Conservation (phyloP, 345 rosid species). For the Populus pruinosa region DNA sequence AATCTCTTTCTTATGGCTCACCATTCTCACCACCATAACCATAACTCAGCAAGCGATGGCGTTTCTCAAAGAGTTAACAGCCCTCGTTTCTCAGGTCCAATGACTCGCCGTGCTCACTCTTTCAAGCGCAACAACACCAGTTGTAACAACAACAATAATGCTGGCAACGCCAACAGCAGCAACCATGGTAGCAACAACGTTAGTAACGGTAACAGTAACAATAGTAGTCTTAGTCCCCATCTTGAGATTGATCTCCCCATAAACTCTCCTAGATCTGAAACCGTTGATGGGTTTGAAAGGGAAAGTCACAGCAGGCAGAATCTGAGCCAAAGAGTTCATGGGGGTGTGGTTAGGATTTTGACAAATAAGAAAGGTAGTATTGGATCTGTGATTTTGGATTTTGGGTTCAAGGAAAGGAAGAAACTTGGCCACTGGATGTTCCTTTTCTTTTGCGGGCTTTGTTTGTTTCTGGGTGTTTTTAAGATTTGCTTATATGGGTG, state of each 20-base stretch:
- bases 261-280: constrained; percentile 78
- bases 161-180: not conserved
- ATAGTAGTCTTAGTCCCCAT: constrained; percentile 29
- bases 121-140: constrained; percentile 62
- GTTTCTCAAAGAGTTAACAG: constrained; percentile 72
- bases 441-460: constrained; percentile 67
- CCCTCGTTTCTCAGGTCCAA: constrained; percentile 81
- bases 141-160: constrained; percentile 4
- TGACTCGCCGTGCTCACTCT: constrained; percentile 87
- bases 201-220: not conserved
- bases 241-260: constrained; percentile 77
- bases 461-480: constrained; percentile 79
- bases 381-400: constrained; percentile 55
- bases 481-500: constrained; percentile 87
- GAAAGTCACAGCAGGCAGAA: constrained; percentile 29
- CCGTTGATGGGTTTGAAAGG: constrained; percentile 41
- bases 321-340: constrained; percentile 47
- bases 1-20: constrained; percentile 41
- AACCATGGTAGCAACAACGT: not conserved
- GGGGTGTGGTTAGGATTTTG: constrained; percentile 32
- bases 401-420: constrained; percentile 68
- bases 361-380: constrained; percentile 43
- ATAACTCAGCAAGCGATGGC: constrained; percentile 50
- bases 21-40: constrained; percentile 42
- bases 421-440: constrained; percentile 88